Base-by-base conservation (phyloP, 106 monocot genomes). In the Acanthochlamys bracteata region DNA sequence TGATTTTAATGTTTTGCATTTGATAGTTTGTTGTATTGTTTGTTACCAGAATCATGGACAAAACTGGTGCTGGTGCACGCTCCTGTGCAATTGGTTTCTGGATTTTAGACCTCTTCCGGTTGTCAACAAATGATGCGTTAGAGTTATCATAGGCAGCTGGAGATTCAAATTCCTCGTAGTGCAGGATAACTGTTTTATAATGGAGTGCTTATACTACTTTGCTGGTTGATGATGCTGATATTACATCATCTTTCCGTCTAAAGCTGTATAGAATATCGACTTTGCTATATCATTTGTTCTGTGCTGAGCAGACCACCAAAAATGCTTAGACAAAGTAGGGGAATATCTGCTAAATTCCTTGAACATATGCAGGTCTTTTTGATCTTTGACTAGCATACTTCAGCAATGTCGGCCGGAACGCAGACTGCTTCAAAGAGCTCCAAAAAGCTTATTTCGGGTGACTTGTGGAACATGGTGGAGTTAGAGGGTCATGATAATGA, bases 21-120 rank as follows among this genome's bases (percentile, higher is more conserved):
- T 55, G 55, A 55, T 55, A 20, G 16, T 55, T 55, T 55, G 55
- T 22, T 55, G 55, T 55, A 55, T 55, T 55, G n/a, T 22, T n/a
- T 55, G 20, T 55, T 21, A 55, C 55, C 55, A 55, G 55, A 55
- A 21, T 20, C n/a, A 22, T 19, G 55, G 55, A 22, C 10, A 19
- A 55, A 21, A 19, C 20, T 21, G 55, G n/a, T 55, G 55, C 20
- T 55, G 55, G 20, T 55, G 55, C 15, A 55, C 55, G 4, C 55
- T 20, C 20, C 55, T 55, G 7, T 55, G n/a, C 55, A 21, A 20
- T 55, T 55, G n/a, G 55, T 20, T 55, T 55, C 10, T 10, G 49
- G 49, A 49, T 14, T 4, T 7, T 19, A 17, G 53, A 54, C 7
- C 20, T 10, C 22, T 55, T 21, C 15, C 10, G 20, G 55, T 22